Conservation (phyloP, 805 yeast species). For the Kuraishia borneana region DNA sequence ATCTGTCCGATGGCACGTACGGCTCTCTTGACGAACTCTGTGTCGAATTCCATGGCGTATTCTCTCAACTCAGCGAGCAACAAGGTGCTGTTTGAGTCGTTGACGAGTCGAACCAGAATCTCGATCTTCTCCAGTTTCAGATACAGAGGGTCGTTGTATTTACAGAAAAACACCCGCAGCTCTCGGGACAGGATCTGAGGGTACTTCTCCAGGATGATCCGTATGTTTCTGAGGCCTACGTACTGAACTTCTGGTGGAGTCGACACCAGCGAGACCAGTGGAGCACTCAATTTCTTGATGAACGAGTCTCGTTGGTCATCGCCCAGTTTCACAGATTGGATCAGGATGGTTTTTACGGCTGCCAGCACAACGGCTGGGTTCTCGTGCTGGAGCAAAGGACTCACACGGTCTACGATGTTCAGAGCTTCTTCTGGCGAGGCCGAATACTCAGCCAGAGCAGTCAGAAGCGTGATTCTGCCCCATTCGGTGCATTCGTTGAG, state of each 20-base stretch:
- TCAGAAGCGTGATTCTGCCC: constrained; percentile 89
- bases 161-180: constrained; percentile 80
- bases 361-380: constrained; percentile 91
- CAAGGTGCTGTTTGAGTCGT: constrained; percentile 44
- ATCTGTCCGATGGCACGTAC: constrained; percentile 61
- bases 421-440: constrained; percentile 53
- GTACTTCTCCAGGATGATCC: constrained; percentile 80
- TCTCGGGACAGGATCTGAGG: constrained; percentile 73
- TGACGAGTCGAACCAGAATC: constrained; percentile 58
- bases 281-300: constrained; percentile 68
- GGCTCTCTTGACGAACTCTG: constrained; percentile 59
- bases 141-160: constrained; percentile 75
- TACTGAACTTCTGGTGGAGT: constrained; percentile 92
- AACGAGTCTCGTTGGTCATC: constrained; percentile 27
- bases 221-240: constrained; percentile 83
- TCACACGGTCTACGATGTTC: constrained; percentile 78
- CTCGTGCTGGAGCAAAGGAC: constrained; percentile 94
- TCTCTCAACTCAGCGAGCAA: constrained; percentile 64
- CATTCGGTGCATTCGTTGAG: constrained; percentile 97
- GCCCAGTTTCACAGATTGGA: constrained; percentile 44
- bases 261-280: constrained; percentile 76
- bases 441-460: constrained; percentile 71
- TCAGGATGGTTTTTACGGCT: constrained; percentile 69
- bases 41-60: constrained; percentile 79
- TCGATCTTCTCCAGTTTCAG: constrained; percentile 70